Percentiles rank a stretch among this genome's conserved stretches.
phyloP scores from a whole-genome alignment of 2,329 filamentous ascomycete genomes.

The Botrytis pseudocinerea region DNA sequence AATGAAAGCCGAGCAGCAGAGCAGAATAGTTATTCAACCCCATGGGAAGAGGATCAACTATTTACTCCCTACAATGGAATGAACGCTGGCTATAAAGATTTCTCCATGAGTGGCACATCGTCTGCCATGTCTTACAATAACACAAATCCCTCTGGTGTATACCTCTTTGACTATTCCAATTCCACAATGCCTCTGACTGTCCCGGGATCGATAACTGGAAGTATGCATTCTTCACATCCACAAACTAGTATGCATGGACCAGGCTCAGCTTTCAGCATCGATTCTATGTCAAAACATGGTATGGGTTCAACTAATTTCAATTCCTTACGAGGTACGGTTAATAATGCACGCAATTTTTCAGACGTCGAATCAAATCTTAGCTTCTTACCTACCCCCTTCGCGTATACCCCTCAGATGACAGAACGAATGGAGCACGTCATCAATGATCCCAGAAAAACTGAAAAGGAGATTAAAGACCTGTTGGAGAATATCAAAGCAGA shows the following conservation, averaged over 20 bases:
- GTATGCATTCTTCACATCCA: not conserved
- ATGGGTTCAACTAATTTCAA: not conserved
- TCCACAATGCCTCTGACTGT: not conserved
- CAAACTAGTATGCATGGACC: not conserved
- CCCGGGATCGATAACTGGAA: constrained; percentile 5
- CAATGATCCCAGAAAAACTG: constrained; percentile 52
- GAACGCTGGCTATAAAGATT: not conserved
- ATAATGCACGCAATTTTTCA: constrained; percentile 32
- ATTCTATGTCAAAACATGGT: constrained; percentile 7
- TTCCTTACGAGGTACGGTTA: not conserved
- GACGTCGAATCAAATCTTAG: constrained; percentile 36
- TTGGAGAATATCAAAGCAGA: constrained; percentile 74
- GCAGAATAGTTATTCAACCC: not conserved
- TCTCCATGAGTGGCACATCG: not conserved
- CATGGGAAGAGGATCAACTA: not conserved
- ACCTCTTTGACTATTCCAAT: constrained; percentile 21
- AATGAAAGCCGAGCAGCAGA: not conserved
- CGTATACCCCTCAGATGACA: constrained; percentile 39
- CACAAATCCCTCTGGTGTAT: not conserved
- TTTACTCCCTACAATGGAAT: not conserved
- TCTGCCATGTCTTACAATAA: not conserved
- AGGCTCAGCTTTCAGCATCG: constrained; percentile 13
- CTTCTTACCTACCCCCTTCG: constrained; percentile 31
- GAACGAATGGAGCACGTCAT: constrained; percentile 34
- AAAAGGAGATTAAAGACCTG: constrained; percentile 69